Conservation (phyloP, 202 grass and related monocot species). For the Zizania palustris region DNA sequence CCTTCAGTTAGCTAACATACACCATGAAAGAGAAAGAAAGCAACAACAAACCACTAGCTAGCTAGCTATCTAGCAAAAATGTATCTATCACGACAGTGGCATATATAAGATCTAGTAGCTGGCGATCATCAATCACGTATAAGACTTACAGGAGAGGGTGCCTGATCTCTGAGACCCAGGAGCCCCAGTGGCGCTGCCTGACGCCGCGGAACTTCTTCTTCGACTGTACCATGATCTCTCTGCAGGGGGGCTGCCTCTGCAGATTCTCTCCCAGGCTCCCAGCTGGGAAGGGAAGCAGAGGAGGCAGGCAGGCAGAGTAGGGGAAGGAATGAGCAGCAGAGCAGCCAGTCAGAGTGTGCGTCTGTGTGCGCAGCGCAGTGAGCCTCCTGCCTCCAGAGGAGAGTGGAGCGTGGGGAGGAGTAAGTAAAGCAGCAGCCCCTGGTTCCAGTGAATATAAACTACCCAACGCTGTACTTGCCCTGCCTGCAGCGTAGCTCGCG, state of each 20-base stretch:
- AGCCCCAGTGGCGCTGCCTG: conserved; percentile 99
- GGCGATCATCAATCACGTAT: not conserved
- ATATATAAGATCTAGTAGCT: conserved; percentile 14
- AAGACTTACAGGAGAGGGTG: conserved; percentile 94
- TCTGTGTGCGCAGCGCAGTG: conserved; percentile 16
- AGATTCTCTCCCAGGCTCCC: conserved; percentile 45
- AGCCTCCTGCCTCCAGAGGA: conserved; percentile 22
- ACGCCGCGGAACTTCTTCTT: conserved; percentile 99
- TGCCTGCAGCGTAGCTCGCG: conserved; percentile 17
- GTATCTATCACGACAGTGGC: conserved; percentile 36
- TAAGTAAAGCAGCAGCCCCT: conserved; percentile 28
- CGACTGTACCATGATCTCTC: conserved; percentile 73
- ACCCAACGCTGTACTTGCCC: conserved; percentile 46
- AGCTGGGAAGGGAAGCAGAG: conserved; percentile 46
- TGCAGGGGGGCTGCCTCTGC: not conserved
- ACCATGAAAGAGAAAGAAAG: conserved; percentile 21
- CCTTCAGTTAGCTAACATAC: not conserved
- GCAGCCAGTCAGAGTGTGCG: conserved; percentile 1
- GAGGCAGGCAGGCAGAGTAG: conserved; percentile 38
- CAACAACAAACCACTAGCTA: not conserved
- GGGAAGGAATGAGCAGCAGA: conserved; percentile 44
- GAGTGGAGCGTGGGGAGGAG: conserved; percentile 35
- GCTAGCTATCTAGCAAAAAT: not conserved
- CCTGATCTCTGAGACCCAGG: conserved; percentile 99
- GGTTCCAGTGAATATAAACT: conserved; percentile 60